These are phyloP conservation scores for Talaromyces borbonicus DNA, from an alignment of 495 filamentous ascomycete species.

Conservation along the genomic window DNA sequence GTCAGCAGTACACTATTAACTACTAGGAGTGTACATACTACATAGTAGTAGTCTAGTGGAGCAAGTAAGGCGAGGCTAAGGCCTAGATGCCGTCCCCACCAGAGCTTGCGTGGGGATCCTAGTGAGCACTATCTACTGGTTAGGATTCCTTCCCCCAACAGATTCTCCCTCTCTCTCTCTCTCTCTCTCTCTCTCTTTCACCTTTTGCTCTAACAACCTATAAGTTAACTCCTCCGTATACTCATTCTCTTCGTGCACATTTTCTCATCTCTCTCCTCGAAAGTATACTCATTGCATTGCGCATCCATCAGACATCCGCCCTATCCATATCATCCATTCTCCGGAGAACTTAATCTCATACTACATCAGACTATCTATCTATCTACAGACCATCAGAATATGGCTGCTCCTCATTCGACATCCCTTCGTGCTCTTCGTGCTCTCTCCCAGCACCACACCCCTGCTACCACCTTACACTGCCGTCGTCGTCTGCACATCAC, in stretches of 20 bases:
- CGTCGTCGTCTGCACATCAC: constrained; percentile 46
- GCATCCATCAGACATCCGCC: background rate
- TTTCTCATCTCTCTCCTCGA: background rate
- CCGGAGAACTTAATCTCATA: background rate
- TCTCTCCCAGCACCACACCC: constrained; percentile 32
- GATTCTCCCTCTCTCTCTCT: background rate
- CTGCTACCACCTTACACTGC: constrained; percentile 16
- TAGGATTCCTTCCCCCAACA: background rate
- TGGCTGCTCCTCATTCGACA: constrained; percentile 40
- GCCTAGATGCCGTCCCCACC: background rate
- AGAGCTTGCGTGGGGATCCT: background rate
- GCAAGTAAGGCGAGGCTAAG: too few relatives aligned
- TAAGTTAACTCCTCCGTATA: background rate
- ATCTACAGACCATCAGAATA: too few relatives aligned
- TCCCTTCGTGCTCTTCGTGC: constrained; percentile 40
- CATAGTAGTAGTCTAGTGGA: background rate
- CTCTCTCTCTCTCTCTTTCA: background rate
- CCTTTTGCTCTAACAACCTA: too few relatives aligned
- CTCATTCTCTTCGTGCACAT: background rate
- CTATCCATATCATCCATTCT: background rate
- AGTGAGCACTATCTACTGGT: background rate
- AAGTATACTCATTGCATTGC: background rate
- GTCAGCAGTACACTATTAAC: too few relatives aligned
- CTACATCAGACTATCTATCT: too few relatives aligned
- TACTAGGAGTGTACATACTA: too few relatives aligned